Evolutionary conservation across 2,329 filamentous ascomycete species (phyloP), one percentile per base, ranked within the genome.

Genomic region (Cladosporium sp.): DNA sequence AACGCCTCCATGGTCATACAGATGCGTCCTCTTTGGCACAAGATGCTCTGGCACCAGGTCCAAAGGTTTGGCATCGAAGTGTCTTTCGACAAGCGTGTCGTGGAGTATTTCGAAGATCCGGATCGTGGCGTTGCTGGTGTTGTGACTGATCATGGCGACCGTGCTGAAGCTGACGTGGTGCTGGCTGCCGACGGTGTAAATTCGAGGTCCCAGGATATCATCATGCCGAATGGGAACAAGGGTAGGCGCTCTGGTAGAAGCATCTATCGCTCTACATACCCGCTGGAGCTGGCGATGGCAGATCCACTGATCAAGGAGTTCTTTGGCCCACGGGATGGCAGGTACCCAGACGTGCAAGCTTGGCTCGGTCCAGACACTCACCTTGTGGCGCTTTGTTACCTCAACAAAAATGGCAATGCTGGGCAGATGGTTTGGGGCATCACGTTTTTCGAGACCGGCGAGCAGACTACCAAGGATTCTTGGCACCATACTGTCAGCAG

Each of bases 1-100:
- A 53, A 55, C 46, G 50, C 52, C 5, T 49, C 46, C 21, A 52
- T 62, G 60, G 49, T 52, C 28, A 62, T 55, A 46, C 60, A 53
- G 60, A 21, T 40, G 63, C 21, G 53, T 50, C 3, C 82, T 6
- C 78, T 85, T 1, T 80, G 86, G 21, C 85, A 85, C 74, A 79
- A 80, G 71, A 86, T 85, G 82, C 84, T 84, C 66, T 78, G 84
- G 23, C 77, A 74, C 64, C 80, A 83, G 61, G 80, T 84, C 29
- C 77, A 82, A 68, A 79, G 76, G 65, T 74, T 80, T 2, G 79
- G 78, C 29, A 76, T 82, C 11, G 73, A 76, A 14, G 75, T 82
- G 29, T 75, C 80, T 57, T 81, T 80, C 73, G 76, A 78, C 52
- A 71, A 73, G 58, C 75, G 74, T 49, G 77, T 82, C 26, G 74